Evolutionary conservation across 768 basidiomycete species (phyloP).

Genomic region (Filobasidium wieringae): DNA sequence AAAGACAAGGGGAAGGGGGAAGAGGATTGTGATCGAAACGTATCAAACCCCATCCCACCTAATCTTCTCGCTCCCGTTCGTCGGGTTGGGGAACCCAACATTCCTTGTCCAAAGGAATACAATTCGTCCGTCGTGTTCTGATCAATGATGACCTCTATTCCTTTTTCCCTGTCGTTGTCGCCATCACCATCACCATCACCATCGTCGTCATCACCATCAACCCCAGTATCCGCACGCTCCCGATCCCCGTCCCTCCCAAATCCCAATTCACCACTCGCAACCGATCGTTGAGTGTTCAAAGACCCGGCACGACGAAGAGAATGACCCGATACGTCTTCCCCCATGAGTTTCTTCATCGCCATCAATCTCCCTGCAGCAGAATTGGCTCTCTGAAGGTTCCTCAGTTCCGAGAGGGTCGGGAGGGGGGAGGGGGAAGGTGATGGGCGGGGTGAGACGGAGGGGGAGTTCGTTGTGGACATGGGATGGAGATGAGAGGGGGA

Average conservation of each 20-base stretch:
- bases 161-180: not conserved
- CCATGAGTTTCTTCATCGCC: conserved; percentile 77
- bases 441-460: not conserved
- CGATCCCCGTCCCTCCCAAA: conserved; percentile 15
- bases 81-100: not conserved
- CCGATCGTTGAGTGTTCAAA: not conserved
- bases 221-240: not conserved
- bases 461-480: not conserved
- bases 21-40: too few species aligned
- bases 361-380: conserved; percentile 67
- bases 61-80: not conserved
- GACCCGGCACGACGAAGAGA: conserved; percentile 29
- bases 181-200: not conserved
- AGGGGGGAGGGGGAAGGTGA: conserved; percentile 50
- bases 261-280: not conserved
- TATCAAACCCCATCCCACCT: too few species aligned
- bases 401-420: conserved; percentile 64
- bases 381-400: conserved; percentile 73
- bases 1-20: too few species aligned
- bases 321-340: conserved; percentile 44
- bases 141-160: not conserved
- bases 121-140: not conserved
- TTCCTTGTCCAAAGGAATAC: not conserved
- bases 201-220: not conserved
- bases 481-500: not conserved